phyloP scores from a whole-genome alignment of 805 yeast genomes.

The Saccharomycopsis synnaedendra region DNA sequence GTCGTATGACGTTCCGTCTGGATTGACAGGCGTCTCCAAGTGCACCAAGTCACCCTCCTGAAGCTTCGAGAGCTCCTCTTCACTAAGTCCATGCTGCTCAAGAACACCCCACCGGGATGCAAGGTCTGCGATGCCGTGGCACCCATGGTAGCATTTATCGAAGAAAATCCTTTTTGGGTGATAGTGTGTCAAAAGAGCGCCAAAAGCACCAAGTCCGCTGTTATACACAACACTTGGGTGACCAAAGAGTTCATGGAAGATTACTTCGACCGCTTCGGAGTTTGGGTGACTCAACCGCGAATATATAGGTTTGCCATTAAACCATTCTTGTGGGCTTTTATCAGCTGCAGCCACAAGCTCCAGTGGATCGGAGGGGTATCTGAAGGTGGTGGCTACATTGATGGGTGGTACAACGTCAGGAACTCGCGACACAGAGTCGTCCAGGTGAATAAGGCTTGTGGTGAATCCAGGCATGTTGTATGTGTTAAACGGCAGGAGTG shows the following conservation, averaged over 20 bases:
- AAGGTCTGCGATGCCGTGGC: constrained; percentile 57
- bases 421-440: constrained; percentile 43
- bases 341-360: constrained; percentile 30
- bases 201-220: constrained; percentile 75
- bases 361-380: constrained; percentile 50
- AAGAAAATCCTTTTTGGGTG: constrained; percentile 69
- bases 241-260: constrained; percentile 46
- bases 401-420: constrained; percentile 70
- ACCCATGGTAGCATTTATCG: constrained; percentile 81
- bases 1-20: constrained; percentile 59
- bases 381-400: constrained; percentile 69
- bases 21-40: constrained; percentile 83
- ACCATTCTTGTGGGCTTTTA: constrained; percentile 22
- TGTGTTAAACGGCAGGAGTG: background rate
- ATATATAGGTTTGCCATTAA: constrained; percentile 35
- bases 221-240: constrained; percentile 61
- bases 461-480: constrained; percentile 27
- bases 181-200: constrained; percentile 55
- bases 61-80: constrained; percentile 36
- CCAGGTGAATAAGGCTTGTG: constrained; percentile 61
- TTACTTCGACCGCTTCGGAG: constrained; percentile 52
- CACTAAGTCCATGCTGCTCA: constrained; percentile 32
- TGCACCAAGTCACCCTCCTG: constrained; percentile 67
- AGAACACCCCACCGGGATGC: constrained; percentile 50
- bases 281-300: constrained; percentile 73